Percentiles rank a stretch among this genome's conserved stretches.
These are phyloP conservation scores for Clitopilus passeckerianus DNA, from an alignment of 768 basidiomycete genomes.

Conservation along the genomic window DNA sequence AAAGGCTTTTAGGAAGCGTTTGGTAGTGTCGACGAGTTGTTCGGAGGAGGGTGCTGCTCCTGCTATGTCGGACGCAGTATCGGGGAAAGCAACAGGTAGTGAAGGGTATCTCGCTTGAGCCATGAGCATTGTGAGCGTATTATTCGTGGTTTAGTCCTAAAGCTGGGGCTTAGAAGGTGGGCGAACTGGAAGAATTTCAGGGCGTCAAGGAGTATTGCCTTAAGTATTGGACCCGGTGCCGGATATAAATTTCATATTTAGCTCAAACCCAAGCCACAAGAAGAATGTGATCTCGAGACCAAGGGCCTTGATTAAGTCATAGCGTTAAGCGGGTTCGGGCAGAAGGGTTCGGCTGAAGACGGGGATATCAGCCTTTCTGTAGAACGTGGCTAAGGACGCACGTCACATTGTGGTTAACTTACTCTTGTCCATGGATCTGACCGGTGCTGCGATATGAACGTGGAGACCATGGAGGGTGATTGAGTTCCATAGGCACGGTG, in stretches of 20 bases:
- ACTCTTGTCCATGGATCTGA: not conserved
- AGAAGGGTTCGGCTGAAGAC: not conserved
- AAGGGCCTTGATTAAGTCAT: not conserved
- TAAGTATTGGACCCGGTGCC: not conserved
- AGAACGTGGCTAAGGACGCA: not conserved
- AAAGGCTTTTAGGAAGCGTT: constrained; percentile 32
- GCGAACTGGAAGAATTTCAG: not conserved
- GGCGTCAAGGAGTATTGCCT: not conserved
- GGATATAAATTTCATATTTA: not conserved
- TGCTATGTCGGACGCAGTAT: not conserved
- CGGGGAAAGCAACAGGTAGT: not conserved
- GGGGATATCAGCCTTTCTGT: not conserved
- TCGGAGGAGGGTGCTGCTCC: constrained; percentile 15
- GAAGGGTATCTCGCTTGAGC: not conserved
- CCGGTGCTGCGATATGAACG: not conserved
- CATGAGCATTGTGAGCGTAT: not conserved
- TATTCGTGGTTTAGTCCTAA: not conserved
- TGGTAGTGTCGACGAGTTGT: constrained; percentile 26
- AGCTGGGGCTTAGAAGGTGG: not conserved
- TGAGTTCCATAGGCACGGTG: not conserved
- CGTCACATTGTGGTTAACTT: not conserved
- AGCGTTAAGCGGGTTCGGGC: not conserved
- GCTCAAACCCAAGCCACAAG: not conserved
- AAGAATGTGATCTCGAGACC: not conserved
- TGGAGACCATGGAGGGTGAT: not conserved